phyloP scores from a whole-genome alignment of 2,329 filamentous ascomycete species.

The Cadophora gregata region DNA sequence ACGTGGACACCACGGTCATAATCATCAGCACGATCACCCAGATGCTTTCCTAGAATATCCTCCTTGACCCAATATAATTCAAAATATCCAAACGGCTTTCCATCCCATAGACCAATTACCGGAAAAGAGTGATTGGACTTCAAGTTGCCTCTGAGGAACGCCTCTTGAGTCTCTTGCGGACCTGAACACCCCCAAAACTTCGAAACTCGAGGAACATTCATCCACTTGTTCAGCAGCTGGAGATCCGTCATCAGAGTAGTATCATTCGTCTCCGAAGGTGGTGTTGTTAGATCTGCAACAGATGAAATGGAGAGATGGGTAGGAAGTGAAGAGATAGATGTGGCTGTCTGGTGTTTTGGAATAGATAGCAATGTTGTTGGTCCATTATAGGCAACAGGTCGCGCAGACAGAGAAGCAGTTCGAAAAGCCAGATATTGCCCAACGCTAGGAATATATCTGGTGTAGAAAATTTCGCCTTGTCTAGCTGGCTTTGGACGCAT shows the following conservation, averaged over 20 bases:
- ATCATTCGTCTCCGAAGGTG: constrained; percentile 44
- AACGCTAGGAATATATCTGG: constrained; percentile 81
- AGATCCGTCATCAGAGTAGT: constrained; percentile 55
- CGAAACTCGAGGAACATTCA: constrained; percentile 82
- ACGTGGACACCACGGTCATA: constrained; percentile 91
- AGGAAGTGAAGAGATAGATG: constrained; percentile 41
- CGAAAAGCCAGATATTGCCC: constrained; percentile 89
- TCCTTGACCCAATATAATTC: constrained; percentile 99
- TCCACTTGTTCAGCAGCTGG: constrained; percentile 83
- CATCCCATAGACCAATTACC: constrained; percentile 91
- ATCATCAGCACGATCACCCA: constrained; percentile 72
- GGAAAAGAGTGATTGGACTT: constrained; percentile 81
- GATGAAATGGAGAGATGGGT: constrained; percentile 46
- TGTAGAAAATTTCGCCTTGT: constrained; percentile 91
- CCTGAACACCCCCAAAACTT: constrained; percentile 81
- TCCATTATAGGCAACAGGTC: constrained; percentile 68
- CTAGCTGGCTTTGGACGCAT: constrained; percentile 86
- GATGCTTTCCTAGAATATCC: constrained; percentile 74
- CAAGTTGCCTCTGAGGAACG: constrained; percentile 72
- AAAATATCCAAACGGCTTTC: constrained; percentile 94
- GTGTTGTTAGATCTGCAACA: constrained; percentile 47
- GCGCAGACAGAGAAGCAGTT: constrained; percentile 73
- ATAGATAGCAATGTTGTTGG: constrained; percentile 48
- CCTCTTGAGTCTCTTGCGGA: constrained; percentile 60
- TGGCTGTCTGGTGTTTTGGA: constrained; percentile 39